Base-by-base conservation (phyloP, 2,329 filamentous ascomycete genomes). In the Didymella keratinophila region DNA sequence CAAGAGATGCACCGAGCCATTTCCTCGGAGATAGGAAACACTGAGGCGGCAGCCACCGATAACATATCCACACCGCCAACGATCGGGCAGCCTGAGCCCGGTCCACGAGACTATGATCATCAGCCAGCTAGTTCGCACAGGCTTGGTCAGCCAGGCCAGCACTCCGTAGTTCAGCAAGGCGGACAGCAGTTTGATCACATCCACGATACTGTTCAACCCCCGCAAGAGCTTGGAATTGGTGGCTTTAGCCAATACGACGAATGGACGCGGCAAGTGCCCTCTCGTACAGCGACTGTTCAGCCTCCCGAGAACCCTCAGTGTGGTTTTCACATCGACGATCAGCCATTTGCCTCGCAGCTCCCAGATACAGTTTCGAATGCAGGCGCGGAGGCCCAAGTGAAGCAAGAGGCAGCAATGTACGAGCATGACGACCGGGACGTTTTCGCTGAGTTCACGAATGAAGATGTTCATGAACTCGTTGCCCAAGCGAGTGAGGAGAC, bases 391-490 rank as follows among this genome's bases (percentile, higher is more conserved):
- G 23, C 21, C 8, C 20, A 21, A 28, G 11, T 53, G 27, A 54
- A 54, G 46, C 16, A 34, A n/a, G 50, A 54, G 27, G 20, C 39
- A 23, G 28, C 16, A 18, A 8, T 16, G 7, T 14, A 23, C 4
- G 32, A 27, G 3, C 5, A 14, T 10, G 21, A 46, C 2, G 39
- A 54, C 11, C 14, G 41, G 4, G 41, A 45, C 8, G 6, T 54
- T 2, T 58, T 58, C 14, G 41, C 32, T 12, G 32, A 50, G n/a
- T 58, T 53, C n/a, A 50, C 46, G 6, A 50, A 58, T 12, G 37
- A 51, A 27, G 45, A 37, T 0, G 10, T 27, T 12, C 21, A 58
- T 25, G 20, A 50, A 5, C 11, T 25, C 21, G 44, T 46, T 18
- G 28, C 5, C 8, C 34, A 5, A 10, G 1, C 8, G 1, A 23